Evolutionary conservation across 768 basidiomycete species (phyloP).

Genomic region (Hortiboletus flavorubellus): DNA sequence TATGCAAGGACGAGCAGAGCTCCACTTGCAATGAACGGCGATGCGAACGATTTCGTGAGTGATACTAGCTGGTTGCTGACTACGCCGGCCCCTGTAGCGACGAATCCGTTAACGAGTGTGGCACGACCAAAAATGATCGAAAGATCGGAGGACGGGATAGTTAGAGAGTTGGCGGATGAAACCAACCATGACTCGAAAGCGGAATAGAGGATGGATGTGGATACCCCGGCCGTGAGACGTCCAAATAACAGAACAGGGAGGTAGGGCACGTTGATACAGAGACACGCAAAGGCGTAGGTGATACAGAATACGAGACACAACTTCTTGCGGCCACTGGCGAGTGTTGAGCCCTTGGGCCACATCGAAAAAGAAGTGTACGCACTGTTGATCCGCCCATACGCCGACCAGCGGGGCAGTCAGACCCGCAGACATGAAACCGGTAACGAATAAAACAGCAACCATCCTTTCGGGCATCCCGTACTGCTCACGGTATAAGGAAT

Average conservation of each 20-base stretch:
- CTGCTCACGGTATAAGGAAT: slow-evolving; percentile 69
- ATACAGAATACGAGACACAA: slow-evolving; percentile 72
- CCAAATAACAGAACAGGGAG: slow-evolving; percentile 61
- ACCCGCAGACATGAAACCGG: slow-evolving; percentile 70
- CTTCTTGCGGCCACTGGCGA: slow-evolving; percentile 57
- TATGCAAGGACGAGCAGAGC: slow-evolving; percentile 50
- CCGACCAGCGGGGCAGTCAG: slow-evolving; percentile 68
- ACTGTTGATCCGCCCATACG: slow-evolving; percentile 75
- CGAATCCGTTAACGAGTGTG: slow-evolving; percentile 68
- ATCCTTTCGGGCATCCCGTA: slow-evolving; percentile 59
- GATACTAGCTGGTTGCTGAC: slow-evolving; percentile 63
- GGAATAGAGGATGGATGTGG: slow-evolving; percentile 73
- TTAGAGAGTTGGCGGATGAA: slow-evolving; percentile 50
- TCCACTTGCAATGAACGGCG: slow-evolving; percentile 68
- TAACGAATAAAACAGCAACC: slow-evolving; percentile 73
- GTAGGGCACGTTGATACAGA: slow-evolving; percentile 52
- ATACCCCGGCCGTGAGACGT: slow-evolving; percentile 64
- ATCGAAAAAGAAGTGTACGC: neutral
- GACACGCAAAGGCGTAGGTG: slow-evolving; percentile 58
- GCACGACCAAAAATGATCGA: slow-evolving; percentile 72
- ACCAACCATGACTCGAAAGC: slow-evolving; percentile 79
- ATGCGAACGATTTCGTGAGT: slow-evolving; percentile 46
- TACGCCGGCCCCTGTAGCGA: slow-evolving; percentile 66
- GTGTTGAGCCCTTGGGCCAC: neutral
- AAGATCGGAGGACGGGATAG: slow-evolving; percentile 54